Base-by-base conservation (phyloP, 2,329 filamentous ascomycete species). In the Aspergillus neotritici region DNA sequence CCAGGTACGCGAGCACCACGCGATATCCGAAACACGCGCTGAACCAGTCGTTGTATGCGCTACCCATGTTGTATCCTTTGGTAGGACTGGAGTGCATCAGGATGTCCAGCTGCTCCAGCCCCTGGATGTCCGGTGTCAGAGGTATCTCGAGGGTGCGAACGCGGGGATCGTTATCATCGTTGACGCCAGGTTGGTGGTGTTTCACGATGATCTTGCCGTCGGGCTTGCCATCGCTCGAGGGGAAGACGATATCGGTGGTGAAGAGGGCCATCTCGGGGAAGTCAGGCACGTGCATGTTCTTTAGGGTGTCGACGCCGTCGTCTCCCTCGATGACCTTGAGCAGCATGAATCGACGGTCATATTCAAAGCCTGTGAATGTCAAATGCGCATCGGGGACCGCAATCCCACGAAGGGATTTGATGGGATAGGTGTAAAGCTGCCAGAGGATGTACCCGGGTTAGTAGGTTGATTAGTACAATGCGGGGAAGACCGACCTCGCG, bases 341-440 rank as follows among this genome's bases (percentile, higher is more conserved):
- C 4, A 88, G 74, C 78, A 88, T 86, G 65, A 86, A 88, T 29
- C 73, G 72, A 8, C 85, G 77, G 66, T 89, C 85, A 59, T 84
- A 69, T 32, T 71, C 68, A 52, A 87, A 71, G 11, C 84, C 84
- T 49, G 80, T 75, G n/a, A 72, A 70, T 4, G 76, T 77, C 36
- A 87, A 63, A n/a, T 65, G 64, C 3, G 81, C 73, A 1, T 67
- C 63, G 4, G 69, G 46, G 28, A 87, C 66, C 13, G 72, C 63
- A 41, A 83, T 76, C 39, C 77, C 78, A 30, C 80, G 78, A n/a
- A 87, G 74, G 6, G 76, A 82, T 61, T 88, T 88, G 66, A 88
- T 82, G 33, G 85, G 84, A 61, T 88, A 87, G 37, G 84, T 73
- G 63, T 82, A 86, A 30, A 88, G 72, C 78, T 83, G 50, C 21